phyloP scores from a whole-genome alignment of 805 yeast species.

The Lachancea waltii region DNA sequence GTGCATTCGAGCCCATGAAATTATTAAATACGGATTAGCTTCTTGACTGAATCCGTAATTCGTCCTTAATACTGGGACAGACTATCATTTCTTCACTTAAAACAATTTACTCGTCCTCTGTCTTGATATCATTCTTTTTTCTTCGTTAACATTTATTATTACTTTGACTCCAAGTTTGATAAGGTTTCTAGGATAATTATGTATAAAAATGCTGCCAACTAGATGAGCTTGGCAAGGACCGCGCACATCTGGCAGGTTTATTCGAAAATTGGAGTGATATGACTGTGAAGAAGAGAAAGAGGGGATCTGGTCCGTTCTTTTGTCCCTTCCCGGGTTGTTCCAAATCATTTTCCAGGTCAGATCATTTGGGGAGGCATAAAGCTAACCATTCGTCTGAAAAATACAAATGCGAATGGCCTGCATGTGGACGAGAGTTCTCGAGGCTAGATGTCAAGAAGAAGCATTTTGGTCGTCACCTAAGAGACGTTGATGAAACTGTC shows the following conservation, averaged over 20 bases:
- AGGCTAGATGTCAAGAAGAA: conserved; percentile 10
- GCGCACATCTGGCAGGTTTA: neutral
- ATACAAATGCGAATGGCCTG: conserved; percentile 10
- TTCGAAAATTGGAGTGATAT: neutral
- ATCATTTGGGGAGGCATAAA: conserved; percentile 7
- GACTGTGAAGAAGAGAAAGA: conserved; percentile 6
- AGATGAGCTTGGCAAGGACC: no score
- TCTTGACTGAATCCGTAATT: no score
- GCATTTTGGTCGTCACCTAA: conserved; percentile 7
- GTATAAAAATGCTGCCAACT: no score
- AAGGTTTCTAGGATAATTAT: no score
- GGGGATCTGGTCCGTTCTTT: conserved; percentile 9
- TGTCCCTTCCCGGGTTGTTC: conserved; percentile 6
- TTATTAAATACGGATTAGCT: no score
- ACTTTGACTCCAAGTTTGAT: no score
- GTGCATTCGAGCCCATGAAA: no score
- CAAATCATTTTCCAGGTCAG: conserved; percentile 10
- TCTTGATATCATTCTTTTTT: no score
- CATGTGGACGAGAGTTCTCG: conserved; percentile 6
- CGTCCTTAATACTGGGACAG: no score
- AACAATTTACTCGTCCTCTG: no score
- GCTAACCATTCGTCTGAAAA: conserved; percentile 9
- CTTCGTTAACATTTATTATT: no score
- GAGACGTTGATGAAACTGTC: neutral
- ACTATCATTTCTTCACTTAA: no score